Conservation (phyloP, 2,329 filamentous ascomycete genomes). For the Cylindrodendrum hubeiense region DNA sequence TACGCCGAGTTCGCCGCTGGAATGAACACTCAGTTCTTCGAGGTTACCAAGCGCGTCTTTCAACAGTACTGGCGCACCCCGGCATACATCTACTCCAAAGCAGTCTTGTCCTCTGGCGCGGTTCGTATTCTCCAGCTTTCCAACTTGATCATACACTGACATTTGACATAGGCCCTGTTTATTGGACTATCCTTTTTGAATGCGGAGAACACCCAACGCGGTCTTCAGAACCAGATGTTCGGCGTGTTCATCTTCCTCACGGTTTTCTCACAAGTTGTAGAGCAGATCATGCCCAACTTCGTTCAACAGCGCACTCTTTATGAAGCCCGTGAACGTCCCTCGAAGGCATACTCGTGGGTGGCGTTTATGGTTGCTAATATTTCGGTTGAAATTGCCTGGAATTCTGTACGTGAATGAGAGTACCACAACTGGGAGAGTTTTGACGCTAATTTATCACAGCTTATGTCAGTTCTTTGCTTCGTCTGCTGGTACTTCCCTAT, state of each 20-base stretch:
- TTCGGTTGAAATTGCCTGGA: constrained; percentile 76
- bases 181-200: constrained; percentile 78
- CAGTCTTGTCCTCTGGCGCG: constrained; percentile 64
- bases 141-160: background rate
- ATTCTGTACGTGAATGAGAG: constrained; percentile 62
- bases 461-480: constrained; percentile 66
- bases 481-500: constrained; percentile 78
- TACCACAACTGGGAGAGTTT: rapidly evolving
- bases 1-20: constrained; percentile 77
- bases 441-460: constrained; percentile 35
- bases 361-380: constrained; percentile 73
- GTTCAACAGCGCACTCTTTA: constrained; percentile 77
- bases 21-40: constrained; percentile 69
- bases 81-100: constrained; percentile 80
- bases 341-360: constrained; percentile 77
- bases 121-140: constrained; percentile 17
- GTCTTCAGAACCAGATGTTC: constrained; percentile 79
- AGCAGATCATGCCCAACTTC: constrained; percentile 79
- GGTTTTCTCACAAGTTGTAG: constrained; percentile 75
- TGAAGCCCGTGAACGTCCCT: constrained; percentile 76
- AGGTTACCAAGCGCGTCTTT: constrained; percentile 75
- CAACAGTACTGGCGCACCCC: constrained; percentile 85
- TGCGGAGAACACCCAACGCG: constrained; percentile 69
- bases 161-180: constrained; percentile 60
- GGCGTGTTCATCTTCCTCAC: constrained; percentile 78